phyloP scores from a whole-genome alignment of 106 monocot species.

The Acorus gramineus region DNA sequence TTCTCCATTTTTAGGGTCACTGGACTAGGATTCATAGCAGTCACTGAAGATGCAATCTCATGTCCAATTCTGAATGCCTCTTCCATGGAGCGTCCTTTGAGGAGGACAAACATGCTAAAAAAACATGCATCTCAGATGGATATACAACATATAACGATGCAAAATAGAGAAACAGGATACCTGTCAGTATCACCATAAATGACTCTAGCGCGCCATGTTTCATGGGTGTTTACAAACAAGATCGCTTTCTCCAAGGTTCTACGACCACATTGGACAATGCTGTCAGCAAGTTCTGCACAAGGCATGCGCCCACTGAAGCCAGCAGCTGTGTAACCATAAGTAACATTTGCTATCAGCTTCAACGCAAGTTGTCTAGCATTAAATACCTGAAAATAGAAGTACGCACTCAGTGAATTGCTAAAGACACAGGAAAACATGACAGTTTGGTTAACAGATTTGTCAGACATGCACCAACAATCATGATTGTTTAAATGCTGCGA shows the following conservation, averaged over 20 bases:
- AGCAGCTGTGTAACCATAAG: constrained; percentile 98
- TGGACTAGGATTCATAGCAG: constrained; percentile 84
- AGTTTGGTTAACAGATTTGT: constrained; percentile 34
- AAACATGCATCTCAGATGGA: constrained; percentile 9
- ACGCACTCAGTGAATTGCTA: not conserved
- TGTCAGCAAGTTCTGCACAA: constrained; percentile 95
- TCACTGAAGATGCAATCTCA: constrained; percentile 78
- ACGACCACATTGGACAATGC: constrained; percentile 96
- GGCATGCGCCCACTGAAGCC: constrained; percentile 99
- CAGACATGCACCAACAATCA: too few species aligned
- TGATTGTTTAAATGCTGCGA: too few species aligned
- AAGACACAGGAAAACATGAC: constrained; percentile 16
- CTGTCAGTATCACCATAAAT: constrained; percentile 98
- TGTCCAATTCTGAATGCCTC: constrained; percentile 92
- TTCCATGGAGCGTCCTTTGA: constrained; percentile 59
- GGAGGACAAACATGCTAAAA: constrained; percentile 88
- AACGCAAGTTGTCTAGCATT: constrained; percentile 95
- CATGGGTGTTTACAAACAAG: constrained; percentile 62
- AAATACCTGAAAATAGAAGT: constrained; percentile 47
- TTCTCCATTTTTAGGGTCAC: constrained; percentile 89
- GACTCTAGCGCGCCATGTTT: constrained; percentile 79
- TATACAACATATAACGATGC: too few species aligned
- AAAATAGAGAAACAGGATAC: constrained; percentile 14
- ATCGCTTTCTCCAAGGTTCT: constrained; percentile 90
- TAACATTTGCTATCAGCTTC: constrained; percentile 95